phyloP scores from a whole-genome alignment of 768 basidiomycete species.

The Lactarius hengduanensis region DNA sequence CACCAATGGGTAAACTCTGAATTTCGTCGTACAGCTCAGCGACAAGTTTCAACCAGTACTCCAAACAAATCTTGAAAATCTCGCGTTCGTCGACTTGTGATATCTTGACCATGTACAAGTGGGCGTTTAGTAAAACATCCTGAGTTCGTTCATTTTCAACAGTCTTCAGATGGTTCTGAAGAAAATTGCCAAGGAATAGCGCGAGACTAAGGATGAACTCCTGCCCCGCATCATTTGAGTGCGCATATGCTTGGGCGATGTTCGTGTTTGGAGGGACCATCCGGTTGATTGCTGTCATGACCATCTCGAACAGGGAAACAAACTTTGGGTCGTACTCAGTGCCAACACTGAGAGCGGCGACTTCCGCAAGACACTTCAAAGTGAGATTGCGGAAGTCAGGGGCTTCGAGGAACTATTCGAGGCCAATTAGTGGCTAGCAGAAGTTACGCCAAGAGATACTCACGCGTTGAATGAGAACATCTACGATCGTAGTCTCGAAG shows the following conservation, averaged over 20 bases:
- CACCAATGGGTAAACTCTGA: constrained; percentile 85
- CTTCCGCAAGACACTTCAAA: constrained; percentile 94
- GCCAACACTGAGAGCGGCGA: constrained; percentile 90
- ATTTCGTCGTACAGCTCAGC: constrained; percentile 97
- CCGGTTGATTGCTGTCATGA: constrained; percentile 95
- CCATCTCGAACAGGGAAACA: constrained; percentile 95
- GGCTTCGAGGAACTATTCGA: constrained; percentile 86
- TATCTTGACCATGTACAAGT: constrained; percentile 97
- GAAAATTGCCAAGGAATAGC: constrained; percentile 96
- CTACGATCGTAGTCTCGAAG: constrained; percentile 97
- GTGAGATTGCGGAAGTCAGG: constrained; percentile 98
- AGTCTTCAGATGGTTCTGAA: constrained; percentile 88
- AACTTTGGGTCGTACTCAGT: constrained; percentile 99
- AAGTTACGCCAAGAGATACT: constrained; percentile 36
- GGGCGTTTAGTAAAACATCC: constrained; percentile 92
- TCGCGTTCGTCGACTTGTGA: constrained; percentile 98
- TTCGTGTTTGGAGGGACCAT: constrained; percentile 97
- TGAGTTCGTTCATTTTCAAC: constrained; percentile 90
- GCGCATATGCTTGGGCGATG: constrained; percentile 87
- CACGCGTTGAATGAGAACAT: constrained; percentile 87
- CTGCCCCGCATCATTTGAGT: constrained; percentile 89
- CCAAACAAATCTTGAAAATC: constrained; percentile 98
- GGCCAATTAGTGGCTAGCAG: constrained; percentile 21
- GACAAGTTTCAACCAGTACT: constrained; percentile 96
- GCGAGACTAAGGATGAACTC: constrained; percentile 97